Conservation (phyloP, 1,284 basidiomycete genomes). For the Austropuccinia psidii region DNA sequence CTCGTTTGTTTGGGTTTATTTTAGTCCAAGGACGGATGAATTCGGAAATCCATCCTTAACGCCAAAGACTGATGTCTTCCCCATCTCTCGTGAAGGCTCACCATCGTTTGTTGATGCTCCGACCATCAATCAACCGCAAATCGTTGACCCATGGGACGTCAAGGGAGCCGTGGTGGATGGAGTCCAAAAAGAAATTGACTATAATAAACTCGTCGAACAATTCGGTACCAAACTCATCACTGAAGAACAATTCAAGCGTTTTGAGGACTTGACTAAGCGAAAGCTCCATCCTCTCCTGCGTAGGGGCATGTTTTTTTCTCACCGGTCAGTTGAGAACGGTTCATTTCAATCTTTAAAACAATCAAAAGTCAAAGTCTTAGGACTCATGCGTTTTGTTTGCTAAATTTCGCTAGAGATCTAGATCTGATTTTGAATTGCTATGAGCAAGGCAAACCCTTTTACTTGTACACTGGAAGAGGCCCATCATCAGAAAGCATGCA, state of each 20-base stretch:
- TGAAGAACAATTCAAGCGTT: conserved; percentile 68
- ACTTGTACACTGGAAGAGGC: conserved; percentile 93
- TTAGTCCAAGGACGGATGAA: conserved; percentile 30
- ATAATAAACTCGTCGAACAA: conserved; percentile 87
- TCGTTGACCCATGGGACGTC: conserved; percentile 97
- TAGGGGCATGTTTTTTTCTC: conserved; percentile 94
- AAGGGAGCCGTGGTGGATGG: conserved; percentile 90
- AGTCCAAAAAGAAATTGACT: conserved; percentile 71
- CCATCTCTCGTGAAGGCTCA: conserved; percentile 4
- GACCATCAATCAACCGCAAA: conserved; percentile 52
- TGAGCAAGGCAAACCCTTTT: conserved; percentile 95
- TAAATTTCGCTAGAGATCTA: conserved; percentile 61
- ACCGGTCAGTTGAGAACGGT: conserved; percentile 60
- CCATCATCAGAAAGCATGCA: conserved; percentile 97
- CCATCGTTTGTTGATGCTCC: conserved; percentile 4
- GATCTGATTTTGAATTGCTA: conserved; percentile 89
- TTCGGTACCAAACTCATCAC: conserved; percentile 86
- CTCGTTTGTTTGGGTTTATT: not conserved
- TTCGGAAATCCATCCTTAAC: conserved; percentile 21
- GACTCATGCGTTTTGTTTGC: not conserved
- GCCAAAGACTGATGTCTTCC: conserved; percentile 9
- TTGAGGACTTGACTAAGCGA: conserved; percentile 82
- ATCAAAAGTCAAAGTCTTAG: not conserved
- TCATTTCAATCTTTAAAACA: not conserved
- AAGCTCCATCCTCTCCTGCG: conserved; percentile 84